These are phyloP conservation scores for Saccharomycopsis sp. DNA, from an alignment of 805 yeast species.

Conservation along the genomic window DNA sequence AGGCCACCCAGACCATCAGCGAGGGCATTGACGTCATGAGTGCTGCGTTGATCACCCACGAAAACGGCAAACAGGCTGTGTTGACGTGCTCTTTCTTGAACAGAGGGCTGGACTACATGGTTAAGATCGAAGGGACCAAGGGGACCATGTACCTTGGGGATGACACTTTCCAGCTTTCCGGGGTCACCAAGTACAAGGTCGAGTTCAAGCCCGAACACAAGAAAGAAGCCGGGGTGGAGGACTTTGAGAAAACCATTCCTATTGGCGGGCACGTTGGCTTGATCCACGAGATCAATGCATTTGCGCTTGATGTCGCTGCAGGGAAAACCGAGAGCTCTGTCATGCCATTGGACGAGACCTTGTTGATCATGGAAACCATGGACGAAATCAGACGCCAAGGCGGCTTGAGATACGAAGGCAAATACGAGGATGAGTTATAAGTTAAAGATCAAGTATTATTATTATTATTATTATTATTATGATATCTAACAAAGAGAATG, in stretches of 20 bases:
- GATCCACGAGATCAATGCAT: conserved; percentile 48
- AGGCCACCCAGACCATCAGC: conserved; percentile 31
- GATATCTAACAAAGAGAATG: too few species aligned
- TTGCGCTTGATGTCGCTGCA: conserved; percentile 35
- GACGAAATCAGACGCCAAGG: conserved; percentile 38
- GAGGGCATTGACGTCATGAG: conserved; percentile 37
- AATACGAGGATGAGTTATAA: conserved; percentile 9
- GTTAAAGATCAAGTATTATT: too few species aligned
- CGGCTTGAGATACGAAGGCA: conserved; percentile 34
- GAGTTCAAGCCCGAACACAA: conserved; percentile 25
- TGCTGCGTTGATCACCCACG: conserved; percentile 31
- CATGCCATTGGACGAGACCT: conserved; percentile 38
- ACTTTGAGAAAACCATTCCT: conserved; percentile 28
- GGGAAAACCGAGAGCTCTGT: conserved; percentile 32
- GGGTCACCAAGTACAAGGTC: conserved; percentile 27
- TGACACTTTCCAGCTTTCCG: conserved; percentile 15
- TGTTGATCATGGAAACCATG: conserved; percentile 39
- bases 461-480: too few species aligned
- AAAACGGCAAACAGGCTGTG: conserved; percentile 35
- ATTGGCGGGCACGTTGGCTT: conserved; percentile 38
- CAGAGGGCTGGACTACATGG: conserved; percentile 3
- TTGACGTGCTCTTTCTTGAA: conserved; percentile 25
- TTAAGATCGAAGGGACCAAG: conserved; percentile 13
- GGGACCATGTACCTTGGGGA: conserved; percentile 20
- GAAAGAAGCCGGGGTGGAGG: conserved; percentile 22